phyloP scores from a whole-genome alignment of 495 filamentous ascomycete genomes.

The Physcia stellaris region DNA sequence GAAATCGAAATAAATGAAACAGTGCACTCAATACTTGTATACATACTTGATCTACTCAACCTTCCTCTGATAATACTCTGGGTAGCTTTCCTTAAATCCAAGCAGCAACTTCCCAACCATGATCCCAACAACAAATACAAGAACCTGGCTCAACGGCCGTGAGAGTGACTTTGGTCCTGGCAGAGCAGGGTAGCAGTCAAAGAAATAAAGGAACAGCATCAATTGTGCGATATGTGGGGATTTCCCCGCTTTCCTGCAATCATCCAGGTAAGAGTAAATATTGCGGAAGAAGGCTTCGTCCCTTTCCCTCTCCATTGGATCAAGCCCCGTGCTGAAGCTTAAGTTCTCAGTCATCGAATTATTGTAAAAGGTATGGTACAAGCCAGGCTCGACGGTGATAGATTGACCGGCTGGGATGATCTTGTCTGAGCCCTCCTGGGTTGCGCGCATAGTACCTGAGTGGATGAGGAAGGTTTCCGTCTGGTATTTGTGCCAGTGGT shows the following conservation, averaged over 20 bases:
- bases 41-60: neutral
- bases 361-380: constrained; percentile 7
- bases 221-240: constrained; percentile 3
- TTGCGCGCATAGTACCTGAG: constrained; percentile 3
- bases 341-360: constrained; percentile 1
- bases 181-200: constrained; percentile 5
- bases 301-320: constrained; percentile 4
- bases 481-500: constrained; percentile 10
- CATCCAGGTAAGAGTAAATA: constrained; percentile 6
- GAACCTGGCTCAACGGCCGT: neutral
- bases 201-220: constrained; percentile 4
- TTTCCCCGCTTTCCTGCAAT: constrained; percentile 3
- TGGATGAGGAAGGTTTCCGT: constrained; percentile 7
- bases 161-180: constrained; percentile 3
- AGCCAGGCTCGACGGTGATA: constrained; percentile 2
- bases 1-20: no score
- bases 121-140: constrained; percentile 3
- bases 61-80: constrained; percentile 3
- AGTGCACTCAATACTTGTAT: no score
- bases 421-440: neutral
- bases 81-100: constrained; percentile 5
- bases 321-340: neutral
- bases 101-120: constrained; percentile 9
- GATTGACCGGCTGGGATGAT: neutral
- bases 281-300: constrained; percentile 10